Conservation (phyloP, 2,329 filamentous ascomycete genomes). For the Curvularia verruculosa region DNA sequence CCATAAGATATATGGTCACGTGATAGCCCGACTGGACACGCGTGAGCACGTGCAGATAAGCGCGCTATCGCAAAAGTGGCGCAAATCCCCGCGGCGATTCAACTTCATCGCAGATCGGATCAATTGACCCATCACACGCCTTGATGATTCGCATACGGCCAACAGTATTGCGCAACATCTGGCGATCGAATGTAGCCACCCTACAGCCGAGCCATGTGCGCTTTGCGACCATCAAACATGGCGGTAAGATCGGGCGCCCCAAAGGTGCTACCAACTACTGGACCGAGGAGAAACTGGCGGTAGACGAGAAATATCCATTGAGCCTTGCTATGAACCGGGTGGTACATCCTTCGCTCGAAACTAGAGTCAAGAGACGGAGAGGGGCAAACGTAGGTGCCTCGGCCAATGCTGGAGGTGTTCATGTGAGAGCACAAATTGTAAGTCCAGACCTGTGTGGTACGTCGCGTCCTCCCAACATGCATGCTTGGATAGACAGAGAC, state of each 20-base stretch:
- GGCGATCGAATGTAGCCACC: conserved; percentile 3
- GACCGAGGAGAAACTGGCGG: conserved; percentile 22
- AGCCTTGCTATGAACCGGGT: conserved; percentile 13
- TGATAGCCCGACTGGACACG: background rate
- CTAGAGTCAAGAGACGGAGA: conserved; percentile 6
- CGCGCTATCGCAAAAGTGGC: conserved; percentile 12
- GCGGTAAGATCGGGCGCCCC: conserved; percentile 1
- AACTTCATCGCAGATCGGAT: conserved; percentile 1
- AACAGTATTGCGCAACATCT: conserved; percentile 13
- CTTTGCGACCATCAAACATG: conserved; percentile 5
- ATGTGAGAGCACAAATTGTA: conserved; percentile 48
- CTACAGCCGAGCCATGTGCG: conserved; percentile 11
- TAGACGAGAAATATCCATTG: conserved; percentile 24
- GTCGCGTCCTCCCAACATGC: conserved; percentile 27
- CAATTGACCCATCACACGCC: conserved; percentile 7
- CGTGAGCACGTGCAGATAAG: conserved; percentile 16
- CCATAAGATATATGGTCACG: background rate
- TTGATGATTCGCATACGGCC: conserved; percentile 30
- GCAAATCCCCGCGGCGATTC: conserved; percentile 12
- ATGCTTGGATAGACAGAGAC: conserved; percentile 8
- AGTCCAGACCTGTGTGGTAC: conserved; percentile 55
- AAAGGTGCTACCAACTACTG: conserved; percentile 12
- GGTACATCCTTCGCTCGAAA: conserved; percentile 16
- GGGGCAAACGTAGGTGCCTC: background rate
- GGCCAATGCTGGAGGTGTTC: conserved; percentile 2